Conservation (phyloP, 2,329 filamentous ascomycete genomes). For the Fusarium chlamydosporum region DNA sequence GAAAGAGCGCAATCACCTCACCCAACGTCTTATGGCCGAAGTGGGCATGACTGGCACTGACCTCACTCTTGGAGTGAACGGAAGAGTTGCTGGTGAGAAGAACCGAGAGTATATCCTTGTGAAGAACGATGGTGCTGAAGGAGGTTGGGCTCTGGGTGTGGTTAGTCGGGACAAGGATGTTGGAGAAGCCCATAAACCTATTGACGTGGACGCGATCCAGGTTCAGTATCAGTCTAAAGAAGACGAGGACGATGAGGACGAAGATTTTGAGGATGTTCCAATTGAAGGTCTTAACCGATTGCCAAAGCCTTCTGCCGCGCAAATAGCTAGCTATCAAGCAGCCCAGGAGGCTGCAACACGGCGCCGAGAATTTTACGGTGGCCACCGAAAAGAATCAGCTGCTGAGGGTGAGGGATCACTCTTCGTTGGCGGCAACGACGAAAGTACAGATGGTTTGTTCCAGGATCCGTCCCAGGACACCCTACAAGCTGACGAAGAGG, state of each 20-base stretch:
- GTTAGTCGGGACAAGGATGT: conserved; percentile 87
- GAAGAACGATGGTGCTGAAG: conserved; percentile 94
- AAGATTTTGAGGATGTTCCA: conserved; percentile 92
- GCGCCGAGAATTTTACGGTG: conserved; percentile 51
- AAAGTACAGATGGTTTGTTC: conserved; percentile 35
- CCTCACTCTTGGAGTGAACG: conserved; percentile 74
- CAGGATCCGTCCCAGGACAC: conserved; percentile 56
- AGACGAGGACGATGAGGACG: conserved; percentile 77
- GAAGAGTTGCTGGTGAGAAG: conserved; percentile 84
- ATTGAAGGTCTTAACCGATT: conserved; percentile 90
- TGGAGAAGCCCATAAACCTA: conserved; percentile 86
- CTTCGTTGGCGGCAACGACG: conserved; percentile 56
- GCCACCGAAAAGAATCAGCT: conserved; percentile 29
- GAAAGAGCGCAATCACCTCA: conserved; percentile 91
- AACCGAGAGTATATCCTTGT: conserved; percentile 96
- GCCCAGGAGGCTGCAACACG: conserved; percentile 47
- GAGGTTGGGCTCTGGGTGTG: conserved; percentile 95
- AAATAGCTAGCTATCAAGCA: conserved; percentile 45
- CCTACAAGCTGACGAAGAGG: conserved; percentile 59
- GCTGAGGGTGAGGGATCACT: conserved; percentile 64
- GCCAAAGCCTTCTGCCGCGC: conserved; percentile 67
- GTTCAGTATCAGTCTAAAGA: conserved; percentile 70
- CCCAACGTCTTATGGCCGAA: conserved; percentile 93
- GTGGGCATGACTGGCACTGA: conserved; percentile 89
- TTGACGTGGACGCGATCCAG: conserved; percentile 83